Percentiles rank a stretch among this genome's conserved stretches.
These are phyloP conservation scores for Physaria fendleri DNA, from an alignment of 345 rosid species.

Conservation along the genomic window DNA sequence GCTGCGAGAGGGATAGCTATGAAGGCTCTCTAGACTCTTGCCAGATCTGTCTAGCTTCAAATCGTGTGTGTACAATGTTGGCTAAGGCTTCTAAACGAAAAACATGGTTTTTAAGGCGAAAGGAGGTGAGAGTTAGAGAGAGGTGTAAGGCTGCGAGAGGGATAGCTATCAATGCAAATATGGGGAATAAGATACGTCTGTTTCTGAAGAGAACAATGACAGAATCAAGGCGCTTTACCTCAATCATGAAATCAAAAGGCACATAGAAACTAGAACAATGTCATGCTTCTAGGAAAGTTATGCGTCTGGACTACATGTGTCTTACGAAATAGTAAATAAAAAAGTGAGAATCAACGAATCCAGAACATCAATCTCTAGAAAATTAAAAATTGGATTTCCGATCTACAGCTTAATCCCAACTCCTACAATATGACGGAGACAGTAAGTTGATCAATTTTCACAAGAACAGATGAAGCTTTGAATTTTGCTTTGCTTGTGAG, in stretches of 20 bases:
- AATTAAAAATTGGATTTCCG: too few species aligned
- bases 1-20: conserved; percentile 53
- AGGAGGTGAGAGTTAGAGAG: conserved; percentile 44
- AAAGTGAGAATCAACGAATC: too few species aligned
- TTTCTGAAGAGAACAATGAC: conserved; percentile 37
- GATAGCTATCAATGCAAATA: conserved; percentile 42
- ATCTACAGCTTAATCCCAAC: too few species aligned
- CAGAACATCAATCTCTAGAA: too few species aligned
- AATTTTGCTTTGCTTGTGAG: too few species aligned
- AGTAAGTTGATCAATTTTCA: too few species aligned
- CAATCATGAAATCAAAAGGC: conserved; percentile 17
- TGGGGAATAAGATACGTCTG: conserved; percentile 38
- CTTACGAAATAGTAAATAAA: too few species aligned
- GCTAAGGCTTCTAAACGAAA: conserved; percentile 52
- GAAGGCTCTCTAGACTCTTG: conserved; percentile 51
- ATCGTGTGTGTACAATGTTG: conserved; percentile 37
- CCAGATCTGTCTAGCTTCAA: conserved; percentile 60
- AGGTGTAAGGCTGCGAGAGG: conserved; percentile 57
- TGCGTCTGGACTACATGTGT: too few species aligned
- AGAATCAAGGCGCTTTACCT: conserved; percentile 35
- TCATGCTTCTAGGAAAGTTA: too few species aligned
- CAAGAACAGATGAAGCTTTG: too few species aligned
- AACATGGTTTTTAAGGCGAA: conserved; percentile 46
- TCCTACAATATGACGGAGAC: too few species aligned
- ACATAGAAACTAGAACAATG: too few species aligned